Base-by-base conservation (phyloP, 768 basidiomycete species). In the Lactifluus subvellereus region DNA sequence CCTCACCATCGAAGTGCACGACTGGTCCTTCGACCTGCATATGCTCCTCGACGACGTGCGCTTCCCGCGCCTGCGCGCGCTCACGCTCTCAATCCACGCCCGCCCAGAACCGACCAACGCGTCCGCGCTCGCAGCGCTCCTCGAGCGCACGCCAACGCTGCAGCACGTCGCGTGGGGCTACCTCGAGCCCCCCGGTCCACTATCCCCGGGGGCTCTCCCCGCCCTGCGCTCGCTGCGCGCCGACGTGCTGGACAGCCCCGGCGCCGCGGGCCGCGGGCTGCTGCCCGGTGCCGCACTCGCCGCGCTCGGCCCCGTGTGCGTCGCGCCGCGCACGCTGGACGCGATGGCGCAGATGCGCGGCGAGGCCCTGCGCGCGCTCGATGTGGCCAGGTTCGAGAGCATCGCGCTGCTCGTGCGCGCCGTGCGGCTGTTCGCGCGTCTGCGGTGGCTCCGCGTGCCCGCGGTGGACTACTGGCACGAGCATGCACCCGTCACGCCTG, bases 1-100 rank as follows among this genome's bases (percentile, higher is more conserved):
- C 16, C 40, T 60, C 50, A 42, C 38, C 69, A 56, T 79, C 71
- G 30, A 72, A 74, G 20, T 80, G 74, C 48, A 78, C 74, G 3
- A 79, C 75, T 27, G 27, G 18, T 22, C 49, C 7, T 53, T 60
- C 51, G 51, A 60, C 18, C 40, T 60, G 14, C 48, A 16, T 8
- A 11, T 20, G 33, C 47, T 58, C 47, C 27, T 58, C 20, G 11
- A 30, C 22, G 0, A 59, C 20, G 22, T 51, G n/a, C 42, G 51
- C 42, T 53, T 60, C 59, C 35, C 59, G 27, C 49, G 18, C 59
- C 38, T 59, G 4, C 27, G 33, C 27, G 8, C 11, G 1, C 59
- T 60, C 13, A 18, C 50, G 3, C 50, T 60, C 40, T 37, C 40
- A 27, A 45, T 60, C 20, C 30, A 42, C 50, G 59, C 59, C 14